Evolutionary conservation across 169 alveolate genomes (phyloP), one percentile per base, ranked within the genome.

Genomic region (Plasmodium fragile): DNA sequence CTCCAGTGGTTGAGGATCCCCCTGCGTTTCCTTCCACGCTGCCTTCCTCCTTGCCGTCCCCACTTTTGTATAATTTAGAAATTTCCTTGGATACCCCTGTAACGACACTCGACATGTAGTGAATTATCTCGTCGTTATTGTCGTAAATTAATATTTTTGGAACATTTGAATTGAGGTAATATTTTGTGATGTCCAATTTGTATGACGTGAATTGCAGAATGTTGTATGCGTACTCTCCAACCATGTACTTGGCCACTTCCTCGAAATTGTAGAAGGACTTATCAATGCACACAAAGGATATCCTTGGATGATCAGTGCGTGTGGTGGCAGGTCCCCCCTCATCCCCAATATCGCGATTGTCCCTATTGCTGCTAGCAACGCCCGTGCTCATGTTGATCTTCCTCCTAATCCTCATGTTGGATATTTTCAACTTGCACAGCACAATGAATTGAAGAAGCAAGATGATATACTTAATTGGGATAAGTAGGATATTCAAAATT

Each of bases 161-260:
- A 16, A 89, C 83, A 65, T 89, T 69, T 2, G 94, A 77, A 89
- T 72, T 89, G 30, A 89, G 49, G 39, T 89, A 89, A 89, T 89
- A 89, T 79, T 89, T 89, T 34, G 94, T 79, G 45, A 89, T 89
- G 34, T 89, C 94, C 10, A 78, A n/a, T 79, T 89, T 89, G 39
- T 89, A 78, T 2, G 94, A 78, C 22, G 94, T 89, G 72, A 89
- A 89, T 49, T 89, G 89, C 39, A 89, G 79, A 16, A 89, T 39
- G 75, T 89, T 79, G 73, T 89, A 89, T 11, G 90, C 94, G 82
- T 89, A 89, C 72, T 89, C 94, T 8, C 94, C 94, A 34, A 89
- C 52, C 94, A 89, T 89, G 82, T 89, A 89, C 79, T 25, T 89
- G 49, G 94, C 94, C 39, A 89, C 94, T 45, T 89, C 91, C 49